Percentiles rank a stretch among this genome's conserved stretches.
These are phyloP conservation scores for Dryas integrifolia DNA, from an alignment of 331 rosid genomes.

Conservation along the genomic window DNA sequence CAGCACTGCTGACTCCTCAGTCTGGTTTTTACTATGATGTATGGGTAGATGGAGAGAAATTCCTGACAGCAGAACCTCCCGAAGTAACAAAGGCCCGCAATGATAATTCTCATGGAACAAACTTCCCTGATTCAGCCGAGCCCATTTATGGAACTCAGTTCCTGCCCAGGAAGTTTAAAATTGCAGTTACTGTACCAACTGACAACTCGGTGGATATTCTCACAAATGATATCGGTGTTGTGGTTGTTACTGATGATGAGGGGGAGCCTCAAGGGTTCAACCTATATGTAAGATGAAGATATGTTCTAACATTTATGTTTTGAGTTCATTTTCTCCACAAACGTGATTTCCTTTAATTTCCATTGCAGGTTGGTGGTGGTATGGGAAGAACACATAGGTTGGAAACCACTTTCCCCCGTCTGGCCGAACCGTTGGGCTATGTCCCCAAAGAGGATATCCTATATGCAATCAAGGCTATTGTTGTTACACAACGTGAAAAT, in stretches of 20 bases:
- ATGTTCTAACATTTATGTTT: not conserved
- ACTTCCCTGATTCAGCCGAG: slow-evolving; percentile 83
- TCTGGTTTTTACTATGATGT: slow-evolving; percentile 97
- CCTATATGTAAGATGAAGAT: slow-evolving; percentile 68
- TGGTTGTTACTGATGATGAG: slow-evolving; percentile 64
- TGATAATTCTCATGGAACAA: slow-evolving; percentile 89
- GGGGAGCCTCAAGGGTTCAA: slow-evolving; percentile 96
- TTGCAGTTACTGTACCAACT: slow-evolving; percentile 95
- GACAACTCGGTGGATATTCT: slow-evolving; percentile 95
- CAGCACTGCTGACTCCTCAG: slow-evolving; percentile 84
- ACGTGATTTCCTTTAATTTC: slow-evolving; percentile 23
- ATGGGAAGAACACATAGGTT: slow-evolving; percentile 98
- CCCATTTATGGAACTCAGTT: slow-evolving; percentile 96
- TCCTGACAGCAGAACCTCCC: slow-evolving; percentile 81
- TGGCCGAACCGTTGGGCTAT: slow-evolving; percentile 83
- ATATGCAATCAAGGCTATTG: slow-evolving; percentile 93
- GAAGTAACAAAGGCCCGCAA: slow-evolving; percentile 82
- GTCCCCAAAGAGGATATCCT: slow-evolving; percentile 94
- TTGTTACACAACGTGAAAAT: slow-evolving; percentile 87
- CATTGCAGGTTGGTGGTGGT: slow-evolving; percentile 96
- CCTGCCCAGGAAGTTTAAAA: slow-evolving; percentile 92
- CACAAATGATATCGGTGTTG: slow-evolving; percentile 91
- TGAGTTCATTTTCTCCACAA: slow-evolving; percentile 1
- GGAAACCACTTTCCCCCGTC: slow-evolving; percentile 82
- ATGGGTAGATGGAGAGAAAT: slow-evolving; percentile 90